Conservation (phyloP, 176 grass and related monocot species). For the Ampelocalamus luodianensis region DNA sequence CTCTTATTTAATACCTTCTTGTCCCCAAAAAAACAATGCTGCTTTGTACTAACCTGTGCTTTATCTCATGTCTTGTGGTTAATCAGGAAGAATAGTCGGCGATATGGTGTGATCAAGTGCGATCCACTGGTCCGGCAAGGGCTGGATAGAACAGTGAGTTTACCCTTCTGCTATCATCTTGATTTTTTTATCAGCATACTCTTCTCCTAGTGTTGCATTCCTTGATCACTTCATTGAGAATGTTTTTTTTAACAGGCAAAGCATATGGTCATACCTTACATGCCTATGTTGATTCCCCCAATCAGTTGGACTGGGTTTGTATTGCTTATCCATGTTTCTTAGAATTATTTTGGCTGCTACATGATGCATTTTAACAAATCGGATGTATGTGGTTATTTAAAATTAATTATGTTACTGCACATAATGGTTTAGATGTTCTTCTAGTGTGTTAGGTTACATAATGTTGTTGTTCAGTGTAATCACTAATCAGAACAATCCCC, state of each 20-base stretch:
- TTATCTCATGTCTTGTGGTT: conserved; percentile 43
- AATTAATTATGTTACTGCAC: neutral
- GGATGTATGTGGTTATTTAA: neutral
- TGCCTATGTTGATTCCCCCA: conserved; percentile 98
- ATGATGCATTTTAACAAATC: conserved; percentile 11
- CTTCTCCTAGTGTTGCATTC: conserved; percentile 37
- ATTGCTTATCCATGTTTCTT: conserved; percentile 29
- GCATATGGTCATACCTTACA: conserved; percentile 93
- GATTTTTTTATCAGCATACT: conserved; percentile 38
- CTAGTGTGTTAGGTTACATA: neutral
- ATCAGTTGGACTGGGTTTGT: conserved; percentile 81
- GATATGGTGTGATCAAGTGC: conserved; percentile 93
- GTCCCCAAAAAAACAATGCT: neutral
- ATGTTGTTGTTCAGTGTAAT: conserved; percentile 14
- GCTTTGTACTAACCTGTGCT: conserved; percentile 38
- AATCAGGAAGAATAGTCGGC: conserved; percentile 65
- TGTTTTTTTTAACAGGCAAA: conserved; percentile 72
- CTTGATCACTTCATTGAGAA: conserved; percentile 39
- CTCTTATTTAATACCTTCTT: conserved; percentile 38
- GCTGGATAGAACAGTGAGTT: conserved; percentile 88
- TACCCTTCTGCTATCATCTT: conserved; percentile 29
- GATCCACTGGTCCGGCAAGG: conserved; percentile 90
- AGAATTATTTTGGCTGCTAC: conserved; percentile 1
- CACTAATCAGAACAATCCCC: neutral
- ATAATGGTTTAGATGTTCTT: neutral